These are phyloP conservation scores for Metschnikowia amazonensis DNA, from an alignment of 805 yeast species.

Conservation along the genomic window DNA sequence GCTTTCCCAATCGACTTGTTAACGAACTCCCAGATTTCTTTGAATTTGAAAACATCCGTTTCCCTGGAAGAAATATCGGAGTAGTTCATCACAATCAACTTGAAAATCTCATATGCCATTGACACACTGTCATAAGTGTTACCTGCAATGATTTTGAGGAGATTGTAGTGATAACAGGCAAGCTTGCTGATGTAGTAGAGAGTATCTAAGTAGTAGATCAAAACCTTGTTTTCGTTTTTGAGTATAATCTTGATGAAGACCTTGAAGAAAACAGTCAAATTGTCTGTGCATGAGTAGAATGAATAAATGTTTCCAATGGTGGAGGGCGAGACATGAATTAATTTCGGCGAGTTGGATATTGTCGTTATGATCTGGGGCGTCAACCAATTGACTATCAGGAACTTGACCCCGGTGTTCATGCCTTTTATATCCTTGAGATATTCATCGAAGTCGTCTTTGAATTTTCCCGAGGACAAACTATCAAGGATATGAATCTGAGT, in stretches of 20 bases:
- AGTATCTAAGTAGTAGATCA: constrained; percentile 42
- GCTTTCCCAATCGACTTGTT: constrained; percentile 24
- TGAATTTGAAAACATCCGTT: constrained; percentile 30
- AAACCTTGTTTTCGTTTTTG: constrained; percentile 38
- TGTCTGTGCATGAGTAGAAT: constrained; percentile 38
- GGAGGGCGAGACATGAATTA: constrained; percentile 33
- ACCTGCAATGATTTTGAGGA: constrained; percentile 34
- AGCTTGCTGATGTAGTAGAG: constrained; percentile 32
- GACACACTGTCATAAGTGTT: constrained; percentile 23
- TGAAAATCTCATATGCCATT: constrained; percentile 35
- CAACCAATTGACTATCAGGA: constrained; percentile 47
- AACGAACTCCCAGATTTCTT: constrained; percentile 34
- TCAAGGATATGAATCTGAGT: constrained; percentile 33
- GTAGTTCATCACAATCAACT: constrained; percentile 30
- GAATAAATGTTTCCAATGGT: constrained; percentile 30
- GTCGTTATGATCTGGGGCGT: constrained; percentile 39
- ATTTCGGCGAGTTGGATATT: constrained; percentile 30
- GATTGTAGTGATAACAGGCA: constrained; percentile 17
- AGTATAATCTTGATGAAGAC: constrained; percentile 30
- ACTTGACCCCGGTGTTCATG: constrained; percentile 42
- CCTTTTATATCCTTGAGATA: constrained; percentile 13
- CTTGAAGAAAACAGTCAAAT: constrained; percentile 39
- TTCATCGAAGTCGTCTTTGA: constrained; percentile 13
- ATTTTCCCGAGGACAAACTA: constrained; percentile 22
- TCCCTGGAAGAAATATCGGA: constrained; percentile 35